Conservation (phyloP, 163 green algal genomes). For the Scenedesmus sp. region DNA sequence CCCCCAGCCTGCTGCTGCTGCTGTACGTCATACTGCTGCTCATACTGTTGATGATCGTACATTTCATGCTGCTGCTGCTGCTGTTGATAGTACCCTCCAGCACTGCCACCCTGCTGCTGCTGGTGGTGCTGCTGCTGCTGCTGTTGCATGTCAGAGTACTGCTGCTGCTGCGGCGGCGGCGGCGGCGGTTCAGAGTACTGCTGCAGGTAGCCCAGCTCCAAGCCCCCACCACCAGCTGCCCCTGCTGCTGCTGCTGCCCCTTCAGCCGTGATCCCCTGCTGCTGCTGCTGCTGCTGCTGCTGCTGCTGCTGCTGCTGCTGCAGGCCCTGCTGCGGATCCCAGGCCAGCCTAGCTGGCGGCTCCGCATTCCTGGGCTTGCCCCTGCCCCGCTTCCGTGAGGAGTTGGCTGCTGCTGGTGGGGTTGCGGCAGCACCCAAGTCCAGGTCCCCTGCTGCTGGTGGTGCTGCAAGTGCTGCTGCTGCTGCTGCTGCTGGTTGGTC, state of each 20-base stretch:
- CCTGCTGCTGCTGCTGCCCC: not conserved
- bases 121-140: not conserved
- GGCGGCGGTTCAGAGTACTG: no score
- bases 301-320: not conserved
- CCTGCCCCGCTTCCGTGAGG: not conserved
- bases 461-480: not conserved
- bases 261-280: no score
- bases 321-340: constrained; percentile 9
- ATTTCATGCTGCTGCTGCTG: not conserved
- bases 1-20: not conserved
- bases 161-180: no score
- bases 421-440: not conserved
- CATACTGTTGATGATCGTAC: not conserved
- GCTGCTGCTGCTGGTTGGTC: no score
- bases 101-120: not conserved
- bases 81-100: not conserved
- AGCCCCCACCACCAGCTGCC: no score
- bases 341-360: not conserved
- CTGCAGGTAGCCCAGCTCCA: no score
- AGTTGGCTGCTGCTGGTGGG: not conserved
- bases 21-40: not conserved
- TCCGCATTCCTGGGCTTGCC: not conserved
- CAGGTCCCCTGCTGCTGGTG: not conserved
- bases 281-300: not conserved
- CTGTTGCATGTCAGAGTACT: no score